phyloP scores from a whole-genome alignment of 2,329 filamentous ascomycete species.

The Sclerotinia spermophila region DNA sequence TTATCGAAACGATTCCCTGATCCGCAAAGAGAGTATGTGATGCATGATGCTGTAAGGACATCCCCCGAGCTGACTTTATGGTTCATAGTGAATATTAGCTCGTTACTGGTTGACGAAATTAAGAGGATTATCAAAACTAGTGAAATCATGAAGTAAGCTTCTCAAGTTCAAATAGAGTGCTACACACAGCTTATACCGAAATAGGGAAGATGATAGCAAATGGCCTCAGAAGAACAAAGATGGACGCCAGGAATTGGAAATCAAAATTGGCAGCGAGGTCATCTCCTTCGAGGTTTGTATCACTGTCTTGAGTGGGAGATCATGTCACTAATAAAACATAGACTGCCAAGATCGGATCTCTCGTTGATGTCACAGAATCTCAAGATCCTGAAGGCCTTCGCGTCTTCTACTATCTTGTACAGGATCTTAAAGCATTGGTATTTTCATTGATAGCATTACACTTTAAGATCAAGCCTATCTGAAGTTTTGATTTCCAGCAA shows the following conservation, averaged over 20 bases:
- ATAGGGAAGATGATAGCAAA: conserved; percentile 92
- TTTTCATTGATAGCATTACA: conserved; percentile 95
- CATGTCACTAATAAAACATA: conserved; percentile 38
- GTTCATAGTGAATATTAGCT: conserved; percentile 87
- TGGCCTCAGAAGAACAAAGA: conserved; percentile 99
- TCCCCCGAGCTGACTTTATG: conserved; percentile 16
- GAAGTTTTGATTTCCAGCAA: conserved; percentile 22
- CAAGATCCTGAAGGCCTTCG: conserved; percentile 92
- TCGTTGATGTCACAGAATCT: conserved; percentile 95
- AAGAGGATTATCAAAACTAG: conserved; percentile 95
- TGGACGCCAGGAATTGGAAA: conserved; percentile 92
- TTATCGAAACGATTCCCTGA: conserved; percentile 96
- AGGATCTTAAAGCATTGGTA: conserved; percentile 93
- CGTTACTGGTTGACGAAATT: conserved; percentile 85
- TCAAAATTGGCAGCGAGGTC: conserved; percentile 87
- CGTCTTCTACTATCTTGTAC: conserved; percentile 98
- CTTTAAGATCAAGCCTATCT: conserved; percentile 91
- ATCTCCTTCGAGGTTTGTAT: conserved; percentile 85
- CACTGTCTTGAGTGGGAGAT: background rate
- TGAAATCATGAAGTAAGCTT: conserved; percentile 89
- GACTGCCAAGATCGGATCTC: conserved; percentile 97
- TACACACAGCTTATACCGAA: conserved; percentile 29
- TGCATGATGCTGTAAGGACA: conserved; percentile 2
- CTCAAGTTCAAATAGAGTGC: background rate
- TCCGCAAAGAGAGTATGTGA: conserved; percentile 94